A percentile compares a stretch with the other conserved stretches of the same genome.
These are phyloP conservation scores for Combretum micranthum DNA, from an alignment of 345 rosid genomes.

Conservation along the genomic window DNA sequence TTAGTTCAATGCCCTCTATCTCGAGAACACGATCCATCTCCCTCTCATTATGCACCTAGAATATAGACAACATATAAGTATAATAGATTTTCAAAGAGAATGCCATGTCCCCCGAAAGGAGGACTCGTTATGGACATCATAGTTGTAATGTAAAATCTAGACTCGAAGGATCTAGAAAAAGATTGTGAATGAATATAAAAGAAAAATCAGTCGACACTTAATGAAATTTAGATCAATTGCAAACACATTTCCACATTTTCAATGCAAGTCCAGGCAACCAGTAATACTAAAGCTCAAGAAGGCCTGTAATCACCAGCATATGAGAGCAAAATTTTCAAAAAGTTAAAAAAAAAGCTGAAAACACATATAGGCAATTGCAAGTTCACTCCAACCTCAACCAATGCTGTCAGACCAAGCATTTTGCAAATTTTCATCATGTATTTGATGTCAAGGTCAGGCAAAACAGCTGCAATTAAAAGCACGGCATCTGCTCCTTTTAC, in stretches of 20 bases:
- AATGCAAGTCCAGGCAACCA: too few species aligned
- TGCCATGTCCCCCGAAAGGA: too few species aligned
- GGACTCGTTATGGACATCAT: too few species aligned
- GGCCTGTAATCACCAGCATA: too few species aligned
- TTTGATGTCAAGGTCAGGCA: constrained; percentile 88
- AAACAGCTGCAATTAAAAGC: constrained; percentile 81
- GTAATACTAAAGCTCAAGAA: too few species aligned
- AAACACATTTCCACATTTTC: too few species aligned
- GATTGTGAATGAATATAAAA: too few species aligned
- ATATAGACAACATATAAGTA: not conserved
- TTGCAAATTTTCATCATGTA: constrained; percentile 90
- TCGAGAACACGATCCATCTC: constrained; percentile 97
- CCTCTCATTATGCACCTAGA: constrained; percentile 81
- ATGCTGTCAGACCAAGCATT: constrained; percentile 78
- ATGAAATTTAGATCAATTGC: too few species aligned
- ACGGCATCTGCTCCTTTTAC: constrained; percentile 86
- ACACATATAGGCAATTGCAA: not conserved
- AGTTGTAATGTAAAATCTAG: too few species aligned
- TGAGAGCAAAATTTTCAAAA: not conserved
- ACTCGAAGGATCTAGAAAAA: too few species aligned
- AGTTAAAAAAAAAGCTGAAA: not conserved
- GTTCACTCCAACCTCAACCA: constrained; percentile 50
- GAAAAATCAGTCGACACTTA: too few species aligned
- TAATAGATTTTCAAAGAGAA: not conserved
- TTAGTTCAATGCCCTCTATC: constrained; percentile 77